Conservation (phyloP, 305 asterid species). For the Fraxinus sp. region DNA sequence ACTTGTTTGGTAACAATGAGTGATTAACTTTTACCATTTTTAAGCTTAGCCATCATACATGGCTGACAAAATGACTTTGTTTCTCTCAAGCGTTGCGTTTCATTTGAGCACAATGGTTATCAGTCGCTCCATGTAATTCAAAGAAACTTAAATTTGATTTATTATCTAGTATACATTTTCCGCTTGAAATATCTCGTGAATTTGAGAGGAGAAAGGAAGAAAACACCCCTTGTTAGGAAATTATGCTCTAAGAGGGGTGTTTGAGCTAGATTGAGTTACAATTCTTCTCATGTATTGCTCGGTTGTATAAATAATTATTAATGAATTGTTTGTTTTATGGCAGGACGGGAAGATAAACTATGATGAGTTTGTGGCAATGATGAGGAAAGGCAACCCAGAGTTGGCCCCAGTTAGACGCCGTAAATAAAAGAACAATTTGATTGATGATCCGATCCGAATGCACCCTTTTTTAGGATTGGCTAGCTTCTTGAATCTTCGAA, state of each 20-base stretch:
- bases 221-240: background rate
- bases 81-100: background rate
- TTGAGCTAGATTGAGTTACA: background rate
- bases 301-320: background rate
- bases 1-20: background rate
- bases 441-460: background rate
- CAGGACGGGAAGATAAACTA: conserved; percentile 11
- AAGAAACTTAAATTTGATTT: background rate
- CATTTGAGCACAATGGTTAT: background rate
- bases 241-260: background rate
- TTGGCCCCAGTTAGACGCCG: conserved; percentile 2
- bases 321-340: background rate
- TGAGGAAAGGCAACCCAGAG: background rate
- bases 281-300: background rate
- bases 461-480: background rate
- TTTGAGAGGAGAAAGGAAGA: background rate
- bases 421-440: background rate
- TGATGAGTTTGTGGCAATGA: conserved; percentile 1
- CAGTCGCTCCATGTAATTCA: background rate
- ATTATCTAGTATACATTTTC: background rate
- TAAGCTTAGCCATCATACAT: background rate
- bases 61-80: background rate
- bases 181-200: background rate
- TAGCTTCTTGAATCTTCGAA: background rate
- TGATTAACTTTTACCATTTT: background rate